A percentile compares a stretch with the other conserved stretches of the same genome.
Evolutionary conservation across 1,139 yeast genomes (phyloP).

Genomic region (Debaryomycetaceae sp.): DNA sequence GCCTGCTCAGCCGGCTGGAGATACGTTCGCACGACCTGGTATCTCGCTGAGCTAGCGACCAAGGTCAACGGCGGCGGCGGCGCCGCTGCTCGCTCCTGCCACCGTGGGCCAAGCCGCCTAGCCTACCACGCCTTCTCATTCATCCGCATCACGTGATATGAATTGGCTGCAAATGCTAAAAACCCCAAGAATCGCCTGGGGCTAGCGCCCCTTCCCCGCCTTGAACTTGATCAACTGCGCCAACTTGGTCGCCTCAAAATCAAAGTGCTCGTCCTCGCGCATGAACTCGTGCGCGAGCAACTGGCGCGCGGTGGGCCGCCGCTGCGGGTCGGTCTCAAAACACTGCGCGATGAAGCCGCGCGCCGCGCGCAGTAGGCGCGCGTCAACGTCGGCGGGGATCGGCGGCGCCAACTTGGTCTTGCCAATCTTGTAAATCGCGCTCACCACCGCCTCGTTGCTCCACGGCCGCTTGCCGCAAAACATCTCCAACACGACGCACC

Average conservation of each 20-base stretch:
- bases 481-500: slow-evolving; percentile 96
- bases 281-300: slow-evolving; percentile 65
- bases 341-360: slow-evolving; percentile 70
- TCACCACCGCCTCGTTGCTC: slow-evolving; percentile 75
- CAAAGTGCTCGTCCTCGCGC: slow-evolving; percentile 39
- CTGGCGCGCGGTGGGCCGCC: slow-evolving; percentile 81
- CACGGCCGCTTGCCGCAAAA: slow-evolving; percentile 82
- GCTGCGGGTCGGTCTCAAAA: slow-evolving; percentile 75
- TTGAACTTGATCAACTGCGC: slow-evolving; percentile 42
- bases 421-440: slow-evolving; percentile 74
- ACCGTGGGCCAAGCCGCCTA: too few species aligned
- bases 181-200: too few species aligned
- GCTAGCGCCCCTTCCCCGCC: slow-evolving; percentile 22
- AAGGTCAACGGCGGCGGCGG: too few species aligned
- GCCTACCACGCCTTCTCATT: too few species aligned
- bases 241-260: slow-evolving; percentile 60
- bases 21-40: too few species aligned
- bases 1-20: too few species aligned
- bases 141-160: too few species aligned
- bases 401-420: slow-evolving; percentile 86
- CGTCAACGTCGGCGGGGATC: slow-evolving; percentile 79
- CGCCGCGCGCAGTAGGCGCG: slow-evolving; percentile 60
- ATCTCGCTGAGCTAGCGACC: too few species aligned
- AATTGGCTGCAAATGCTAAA: too few species aligned
- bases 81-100: too few species aligned